These are phyloP conservation scores for Sporothrix mexicana DNA, from an alignment of 2,329 filamentous ascomycete species.

Conservation along the genomic window DNA sequence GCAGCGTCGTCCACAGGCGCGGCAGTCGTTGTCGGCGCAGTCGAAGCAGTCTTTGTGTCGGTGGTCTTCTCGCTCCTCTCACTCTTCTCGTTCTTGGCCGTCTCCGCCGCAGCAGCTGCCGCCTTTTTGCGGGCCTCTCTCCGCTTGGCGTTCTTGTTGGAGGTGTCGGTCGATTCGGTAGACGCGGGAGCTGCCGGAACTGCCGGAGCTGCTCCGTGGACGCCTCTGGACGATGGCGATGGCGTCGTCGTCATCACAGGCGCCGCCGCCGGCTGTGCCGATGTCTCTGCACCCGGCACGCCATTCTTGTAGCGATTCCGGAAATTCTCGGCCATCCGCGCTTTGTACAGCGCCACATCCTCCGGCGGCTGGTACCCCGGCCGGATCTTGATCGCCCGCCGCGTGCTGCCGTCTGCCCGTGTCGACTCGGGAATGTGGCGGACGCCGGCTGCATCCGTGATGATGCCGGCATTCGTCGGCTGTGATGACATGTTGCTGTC, in stretches of 20 bases:
- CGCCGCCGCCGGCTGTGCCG: background rate
- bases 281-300: slow-evolving; percentile 73
- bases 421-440: slow-evolving; percentile 88
- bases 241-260: background rate
- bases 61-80: slow-evolving; percentile 43
- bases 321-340: slow-evolving; percentile 83
- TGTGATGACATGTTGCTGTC: slow-evolving; percentile 29
- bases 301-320: slow-evolving; percentile 74
- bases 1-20: slow-evolving; percentile 45
- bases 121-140: slow-evolving; percentile 64
- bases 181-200: background rate
- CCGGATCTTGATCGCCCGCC: slow-evolving; percentile 91
- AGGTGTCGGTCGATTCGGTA: slow-evolving; percentile 55
- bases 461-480: slow-evolving; percentile 69
- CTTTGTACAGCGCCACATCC: slow-evolving; percentile 96
- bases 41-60: slow-evolving; percentile 61
- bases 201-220: slow-evolving; percentile 10
- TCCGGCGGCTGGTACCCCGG: slow-evolving; percentile 94
- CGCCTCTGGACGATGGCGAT: background rate
- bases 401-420: slow-evolving; percentile 86
- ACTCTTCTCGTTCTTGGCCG: background rate
- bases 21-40: slow-evolving; percentile 39
- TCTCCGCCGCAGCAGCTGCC: slow-evolving; percentile 35
- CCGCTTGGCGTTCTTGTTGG: slow-evolving; percentile 86
- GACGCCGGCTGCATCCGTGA: slow-evolving; percentile 79